Base-by-base conservation (phyloP, 2,329 filamentous ascomycete genomes). In the Talaromyces funiculosus region DNA sequence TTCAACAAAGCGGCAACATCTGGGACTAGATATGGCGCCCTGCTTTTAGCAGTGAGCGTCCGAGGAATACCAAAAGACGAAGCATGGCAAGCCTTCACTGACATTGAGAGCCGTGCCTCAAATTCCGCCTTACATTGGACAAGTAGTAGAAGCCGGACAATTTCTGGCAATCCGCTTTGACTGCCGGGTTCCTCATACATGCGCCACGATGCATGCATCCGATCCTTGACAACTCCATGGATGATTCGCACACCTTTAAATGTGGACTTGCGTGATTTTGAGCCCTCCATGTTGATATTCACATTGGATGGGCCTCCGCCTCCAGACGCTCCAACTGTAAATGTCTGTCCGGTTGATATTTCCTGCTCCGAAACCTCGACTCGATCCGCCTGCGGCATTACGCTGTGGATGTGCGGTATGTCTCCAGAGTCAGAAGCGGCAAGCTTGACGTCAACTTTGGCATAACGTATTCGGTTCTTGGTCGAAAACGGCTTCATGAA, bases 171-270 rank as follows among this genome's bases (percentile, higher is more conserved):
- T 29, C 56, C 56, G 35, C 56, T 58, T 9, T 58, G 26, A 40
- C 56, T 58, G 22, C 56, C 56, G 1, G 56, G 43, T n/a, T 58
- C 56, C 14, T 58, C 56, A 10, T 58, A 58, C 33, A 58, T 26
- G 33, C 56, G 56, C 56, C 56, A 58, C 3, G 56, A 58, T 22
- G 56, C 56, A 40, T 58, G 56, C 56, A 51, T 51, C n/a, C n/a
- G 29, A 29, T 58, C 56, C 31, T 58, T 58, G 24, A 58, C 43
- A 5, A 58, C 56, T 29, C 56, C 56, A 31, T 58, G 56, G 12
- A 58, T 58, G 42, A 58, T 40, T 5, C 56, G 31, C 16, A 58
- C 56, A 6, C 56, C 56, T 16, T 58, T 58, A n/a, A 49, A 58
- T 31, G 56, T 58, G 5, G 56, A 58, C 31, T 58, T 58, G n/a